Base-by-base conservation (phyloP, 2,329 filamentous ascomycete genomes). In the Seiridium cupressi region DNA sequence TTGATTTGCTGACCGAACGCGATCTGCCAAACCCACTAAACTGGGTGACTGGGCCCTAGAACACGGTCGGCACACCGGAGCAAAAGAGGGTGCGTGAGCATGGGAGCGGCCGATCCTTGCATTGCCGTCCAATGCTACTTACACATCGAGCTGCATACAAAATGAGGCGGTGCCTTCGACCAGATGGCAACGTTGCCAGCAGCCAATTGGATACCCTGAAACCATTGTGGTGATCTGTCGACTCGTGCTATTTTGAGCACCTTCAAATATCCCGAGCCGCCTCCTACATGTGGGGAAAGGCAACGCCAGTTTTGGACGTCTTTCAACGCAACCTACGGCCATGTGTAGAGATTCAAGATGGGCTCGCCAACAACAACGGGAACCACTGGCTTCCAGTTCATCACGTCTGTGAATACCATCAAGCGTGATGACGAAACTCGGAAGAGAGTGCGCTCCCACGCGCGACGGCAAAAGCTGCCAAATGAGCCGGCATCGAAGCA, bases 381-480 rank as follows among this genome's bases (percentile, higher is more conserved):
- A 46, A 35, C 51, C 26, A 68, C 68, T 10, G 66, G 62, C 10
- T 73, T 73, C 46, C 71, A 73, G 58, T 73, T 73, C 65, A 73
- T 73, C 40, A 73, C 71, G 35, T 73, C 71, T 31, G 72, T 73
- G 62, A 73, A 72, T 60, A 73, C 70, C 10, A 71, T 73, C 53
- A 64, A 67, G 47, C 70, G 71, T 53, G 70, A 72, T 64, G 71
- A 72, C n/a, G 71, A 73, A 60, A 73, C 71, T 32, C 70, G 71
- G 46, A 70, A 70, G n/a, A 70, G 66, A 55, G 71, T 73, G 47
- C 70, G 71, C 18, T 73, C 71, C 34, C 71, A 73, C 59, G 71
- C 71, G 11, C 60, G 71, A 47, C 67, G 71, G 44, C 71, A 73
- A 59, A 72, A 72, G 62, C 65, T 73, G 26, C 65, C 71, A 7